phyloP scores from a whole-genome alignment of 1,284 basidiomycete species.

The Albatrellus sp. region DNA sequence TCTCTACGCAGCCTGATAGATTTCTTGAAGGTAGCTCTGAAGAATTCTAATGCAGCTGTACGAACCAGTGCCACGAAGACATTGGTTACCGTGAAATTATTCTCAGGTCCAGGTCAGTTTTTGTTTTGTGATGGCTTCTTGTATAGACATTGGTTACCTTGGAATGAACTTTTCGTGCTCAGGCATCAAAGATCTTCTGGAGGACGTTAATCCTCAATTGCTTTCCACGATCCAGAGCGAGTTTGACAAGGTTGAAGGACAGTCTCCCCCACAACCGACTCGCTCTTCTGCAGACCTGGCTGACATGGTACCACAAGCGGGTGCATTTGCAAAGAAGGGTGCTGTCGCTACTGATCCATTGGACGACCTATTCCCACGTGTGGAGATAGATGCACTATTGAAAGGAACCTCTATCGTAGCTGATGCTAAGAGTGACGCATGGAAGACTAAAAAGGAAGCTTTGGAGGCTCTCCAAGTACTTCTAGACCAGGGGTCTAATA shows the following conservation, averaged over 20 bases:
- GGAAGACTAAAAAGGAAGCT: slow-evolving; percentile 97
- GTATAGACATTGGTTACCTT: background rate
- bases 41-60: slow-evolving; percentile 91
- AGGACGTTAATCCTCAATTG: slow-evolving; percentile 91
- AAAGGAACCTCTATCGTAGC: slow-evolving; percentile 76
- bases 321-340: slow-evolving; percentile 26
- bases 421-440: slow-evolving; percentile 84
- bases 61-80: slow-evolving; percentile 93
- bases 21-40: slow-evolving; percentile 78
- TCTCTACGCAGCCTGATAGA: slow-evolving; percentile 81
- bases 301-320: slow-evolving; percentile 26
- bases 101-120: slow-evolving; percentile 75
- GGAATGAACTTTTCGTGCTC: background rate
- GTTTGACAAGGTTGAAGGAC: slow-evolving; percentile 89
- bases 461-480: slow-evolving; percentile 78
- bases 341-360: slow-evolving; percentile 47
- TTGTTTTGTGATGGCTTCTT: slow-evolving; percentile 7
- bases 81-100: slow-evolving; percentile 84
- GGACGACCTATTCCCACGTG: slow-evolving; percentile 91
- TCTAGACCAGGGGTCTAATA: slow-evolving; percentile 84
- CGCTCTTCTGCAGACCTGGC: slow-evolving; percentile 67
- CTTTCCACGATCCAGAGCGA: slow-evolving; percentile 85
- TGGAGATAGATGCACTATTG: slow-evolving; percentile 84
- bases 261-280: slow-evolving; percentile 69
- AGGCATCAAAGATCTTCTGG: slow-evolving; percentile 87